Conservation (phyloP, 2,329 filamentous ascomycete species). For the Xylaria polymorpha region DNA sequence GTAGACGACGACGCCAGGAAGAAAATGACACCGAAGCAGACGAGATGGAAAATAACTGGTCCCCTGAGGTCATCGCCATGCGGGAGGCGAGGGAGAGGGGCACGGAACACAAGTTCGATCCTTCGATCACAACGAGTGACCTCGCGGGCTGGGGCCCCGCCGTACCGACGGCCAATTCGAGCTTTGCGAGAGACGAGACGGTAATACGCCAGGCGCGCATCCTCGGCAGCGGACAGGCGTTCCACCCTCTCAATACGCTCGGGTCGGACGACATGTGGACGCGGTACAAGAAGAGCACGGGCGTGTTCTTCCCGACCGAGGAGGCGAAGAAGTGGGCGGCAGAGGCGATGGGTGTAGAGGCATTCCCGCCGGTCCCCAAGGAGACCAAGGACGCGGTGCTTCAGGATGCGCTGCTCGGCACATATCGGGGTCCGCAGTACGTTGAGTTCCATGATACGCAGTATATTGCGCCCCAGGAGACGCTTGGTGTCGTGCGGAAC, state of each 20-base stretch:
- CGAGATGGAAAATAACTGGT: neutral
- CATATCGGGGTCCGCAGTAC: conserved; percentile 51
- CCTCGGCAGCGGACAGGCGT: conserved; percentile 53
- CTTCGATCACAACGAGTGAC: conserved; percentile 49
- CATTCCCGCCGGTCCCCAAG: conserved; percentile 28
- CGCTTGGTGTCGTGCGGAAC: conserved; percentile 49
- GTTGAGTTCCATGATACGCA: conserved; percentile 38
- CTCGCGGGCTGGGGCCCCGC: conserved; percentile 55
- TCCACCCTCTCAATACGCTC: conserved; percentile 43
- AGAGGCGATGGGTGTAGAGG: conserved; percentile 36
- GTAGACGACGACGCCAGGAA: neutral
- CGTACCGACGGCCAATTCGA: conserved; percentile 48
- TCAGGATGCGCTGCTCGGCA: conserved; percentile 53
- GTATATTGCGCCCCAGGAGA: conserved; percentile 40
- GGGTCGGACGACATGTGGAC: conserved; percentile 43
- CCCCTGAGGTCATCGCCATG: conserved; percentile 28
- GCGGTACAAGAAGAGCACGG: conserved; percentile 45
- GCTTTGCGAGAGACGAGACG: conserved; percentile 50
- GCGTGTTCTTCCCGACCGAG: conserved; percentile 54
- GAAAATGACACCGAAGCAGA: neutral
- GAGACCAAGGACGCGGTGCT: conserved; percentile 50
- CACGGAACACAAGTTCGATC: conserved; percentile 48
- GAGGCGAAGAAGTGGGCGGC: conserved; percentile 50
- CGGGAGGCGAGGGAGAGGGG: conserved; percentile 48
- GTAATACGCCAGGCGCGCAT: conserved; percentile 55